These are phyloP conservation scores for Graphiopsis chlorocephala DNA, from an alignment of 2,329 filamentous ascomycete species.

Conservation along the genomic window DNA sequence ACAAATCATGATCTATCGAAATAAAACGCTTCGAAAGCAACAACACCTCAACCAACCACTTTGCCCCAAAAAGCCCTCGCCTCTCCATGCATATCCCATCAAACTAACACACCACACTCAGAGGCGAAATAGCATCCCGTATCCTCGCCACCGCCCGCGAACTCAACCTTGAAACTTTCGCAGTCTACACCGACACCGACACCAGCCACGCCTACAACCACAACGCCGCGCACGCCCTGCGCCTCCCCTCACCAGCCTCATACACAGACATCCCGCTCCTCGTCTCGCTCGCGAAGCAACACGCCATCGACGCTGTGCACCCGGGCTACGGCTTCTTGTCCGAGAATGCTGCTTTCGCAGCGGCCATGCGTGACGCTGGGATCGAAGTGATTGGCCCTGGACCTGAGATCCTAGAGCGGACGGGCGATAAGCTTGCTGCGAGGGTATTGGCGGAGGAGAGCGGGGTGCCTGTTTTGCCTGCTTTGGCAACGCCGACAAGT, in stretches of 20 bases:
- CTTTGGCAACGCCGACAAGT: slow-evolving; percentile 45
- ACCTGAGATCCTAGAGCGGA: slow-evolving; percentile 55
- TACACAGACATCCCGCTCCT: slow-evolving; percentile 55
- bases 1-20: not conserved
- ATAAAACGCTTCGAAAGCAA: not conserved
- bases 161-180: slow-evolving; percentile 54
- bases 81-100: not conserved
- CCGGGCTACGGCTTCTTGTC: slow-evolving; percentile 64
- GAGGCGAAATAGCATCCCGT: slow-evolving; percentile 63
- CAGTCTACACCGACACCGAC: slow-evolving; percentile 56
- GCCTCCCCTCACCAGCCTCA: slow-evolving; percentile 49
- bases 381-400: slow-evolving; percentile 55
- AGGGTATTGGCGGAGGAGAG: slow-evolving; percentile 52
- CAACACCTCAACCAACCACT: not conserved
- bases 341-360: slow-evolving; percentile 53
- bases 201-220: slow-evolving; percentile 48
- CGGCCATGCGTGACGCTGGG: slow-evolving; percentile 46
- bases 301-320: slow-evolving; percentile 56
- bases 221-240: slow-evolving; percentile 51
- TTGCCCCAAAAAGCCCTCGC: not conserved
- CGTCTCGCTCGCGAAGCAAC: slow-evolving; percentile 46
- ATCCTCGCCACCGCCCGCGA: slow-evolving; percentile 61
- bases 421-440: slow-evolving; percentile 56
- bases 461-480: slow-evolving; percentile 52
- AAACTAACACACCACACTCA: slow-evolving; percentile 27